Base-by-base conservation (phyloP, 2,329 filamentous ascomycete species). In the Microsporum canis region DNA sequence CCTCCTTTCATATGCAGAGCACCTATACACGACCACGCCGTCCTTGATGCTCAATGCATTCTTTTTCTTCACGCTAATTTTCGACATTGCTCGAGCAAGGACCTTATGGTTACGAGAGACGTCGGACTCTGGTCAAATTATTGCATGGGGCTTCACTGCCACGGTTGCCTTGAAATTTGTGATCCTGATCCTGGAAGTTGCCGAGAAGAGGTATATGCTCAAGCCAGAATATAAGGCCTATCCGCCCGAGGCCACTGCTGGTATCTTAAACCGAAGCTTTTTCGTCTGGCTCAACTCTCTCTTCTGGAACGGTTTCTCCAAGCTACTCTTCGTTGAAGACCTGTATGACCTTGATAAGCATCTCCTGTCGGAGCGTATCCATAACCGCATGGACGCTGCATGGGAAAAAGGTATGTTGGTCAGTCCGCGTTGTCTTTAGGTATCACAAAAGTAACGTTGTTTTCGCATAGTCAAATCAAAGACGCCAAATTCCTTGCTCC, bases 201-300 rank as follows among this genome's bases (percentile, higher is more conserved):
- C 70, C 5, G 73, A 78, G 31, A 82, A 82, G 66, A 67, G 73
- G 51, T 64, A 66, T 3, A 70, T 78, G 3, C 68, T 80, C 2
- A 69, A 72, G 12, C 63, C 68, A 2, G 69, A 73, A 29, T 78
- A 75, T 55, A 68, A 70, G 0, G 63, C 67, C 1, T 75, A 73
- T 47, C 79, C 81, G 0, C 76, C 74, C 0, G 82, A 85, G 66
- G 77, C 77, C 2, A 82, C 78, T 1, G 79, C 77, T 55, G 76
- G 80, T 2, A 70, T 80, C n/a, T 78, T 78, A 64, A 81, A 73
- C 62, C 72, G 73, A 49, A 70, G 69, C 0, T 69, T 81, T 10
- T 83, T 83, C 66, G 78, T 75, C 72, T 84, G 81, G 81, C 68
- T 83, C 57, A 82, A 79, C 61, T 73, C 75, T 1, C 67, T 84